A percentile compares a stretch with the other conserved stretches of the same genome.
These are phyloP conservation scores for Eleusine coracana DNA, from an alignment of 176 grass and related monocot species.

Conservation along the genomic window DNA sequence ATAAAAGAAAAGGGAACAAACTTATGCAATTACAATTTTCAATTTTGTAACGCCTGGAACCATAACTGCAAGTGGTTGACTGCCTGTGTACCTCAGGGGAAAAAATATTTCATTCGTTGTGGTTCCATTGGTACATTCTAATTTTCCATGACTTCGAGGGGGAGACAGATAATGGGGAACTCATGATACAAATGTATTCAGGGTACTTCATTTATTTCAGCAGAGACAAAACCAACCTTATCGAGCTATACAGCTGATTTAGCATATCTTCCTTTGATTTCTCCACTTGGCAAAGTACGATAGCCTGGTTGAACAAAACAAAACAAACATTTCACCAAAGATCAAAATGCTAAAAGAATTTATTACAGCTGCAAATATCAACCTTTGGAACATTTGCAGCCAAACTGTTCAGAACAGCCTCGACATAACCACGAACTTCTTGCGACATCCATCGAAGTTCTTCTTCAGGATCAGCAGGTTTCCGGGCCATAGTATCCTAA, in stretches of 20 bases:
- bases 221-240: constrained; percentile 60
- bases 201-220: constrained; percentile 9
- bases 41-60: too few species aligned
- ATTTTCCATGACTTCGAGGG: neutral
- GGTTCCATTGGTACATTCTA: constrained; percentile 11
- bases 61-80: neutral
- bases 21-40: neutral
- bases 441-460: constrained; percentile 99
- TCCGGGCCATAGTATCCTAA: constrained; percentile 71
- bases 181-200: constrained; percentile 4
- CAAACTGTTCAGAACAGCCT: constrained; percentile 96
- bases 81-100: neutral
- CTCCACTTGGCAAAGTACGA: constrained; percentile 92
- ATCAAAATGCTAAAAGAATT: constrained; percentile 32
- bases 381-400: constrained; percentile 99
- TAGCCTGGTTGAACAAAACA: constrained; percentile 52
- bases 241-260: constrained; percentile 69
- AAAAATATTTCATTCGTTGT: neutral
- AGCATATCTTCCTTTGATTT: constrained; percentile 93
- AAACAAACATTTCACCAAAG: neutral
- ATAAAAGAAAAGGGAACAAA: neutral
- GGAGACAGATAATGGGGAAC: neutral
- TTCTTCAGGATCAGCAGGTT: constrained; percentile 95
- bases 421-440: constrained; percentile 98
- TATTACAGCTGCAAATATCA: constrained; percentile 30